These are phyloP conservation scores for Thelonectria blattea DNA, from an alignment of 2,329 filamentous ascomycete species.

Conservation along the genomic window DNA sequence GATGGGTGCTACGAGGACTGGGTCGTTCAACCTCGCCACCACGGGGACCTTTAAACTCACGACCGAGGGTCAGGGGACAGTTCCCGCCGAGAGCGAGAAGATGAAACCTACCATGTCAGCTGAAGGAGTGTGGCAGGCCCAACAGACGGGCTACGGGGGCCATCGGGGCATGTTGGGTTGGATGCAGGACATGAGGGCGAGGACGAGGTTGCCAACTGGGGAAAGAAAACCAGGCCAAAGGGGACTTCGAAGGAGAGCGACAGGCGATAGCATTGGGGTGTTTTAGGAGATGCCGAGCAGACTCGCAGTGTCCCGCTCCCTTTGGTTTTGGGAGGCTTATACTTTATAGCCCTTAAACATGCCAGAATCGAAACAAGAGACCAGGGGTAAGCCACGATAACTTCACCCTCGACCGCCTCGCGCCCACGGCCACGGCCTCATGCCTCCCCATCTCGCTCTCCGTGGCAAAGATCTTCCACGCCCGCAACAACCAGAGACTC, in stretches of 20 bases:
- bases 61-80: background rate
- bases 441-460: background rate
- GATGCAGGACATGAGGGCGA: background rate
- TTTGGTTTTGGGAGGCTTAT: no score
- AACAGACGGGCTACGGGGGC: background rate
- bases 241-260: background rate
- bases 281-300: background rate
- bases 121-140: background rate
- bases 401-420: constrained; percentile 1
- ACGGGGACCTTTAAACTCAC: background rate
- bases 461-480: constrained; percentile 60
- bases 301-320: background rate
- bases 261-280: background rate
- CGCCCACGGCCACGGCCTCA: background rate
- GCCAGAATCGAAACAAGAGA: constrained; percentile 20
- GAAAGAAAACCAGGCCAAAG: background rate
- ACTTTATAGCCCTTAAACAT: constrained; percentile 14
- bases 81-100: background rate
- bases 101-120: background rate
- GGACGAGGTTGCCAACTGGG: background rate
- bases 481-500: constrained; percentile 59
- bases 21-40: background rate
- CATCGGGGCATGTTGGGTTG: background rate
- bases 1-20: background rate
- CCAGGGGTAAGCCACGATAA: constrained; percentile 24